Conservation (phyloP, 2,329 filamentous ascomycete species). For the Scytalidium sp. region DNA sequence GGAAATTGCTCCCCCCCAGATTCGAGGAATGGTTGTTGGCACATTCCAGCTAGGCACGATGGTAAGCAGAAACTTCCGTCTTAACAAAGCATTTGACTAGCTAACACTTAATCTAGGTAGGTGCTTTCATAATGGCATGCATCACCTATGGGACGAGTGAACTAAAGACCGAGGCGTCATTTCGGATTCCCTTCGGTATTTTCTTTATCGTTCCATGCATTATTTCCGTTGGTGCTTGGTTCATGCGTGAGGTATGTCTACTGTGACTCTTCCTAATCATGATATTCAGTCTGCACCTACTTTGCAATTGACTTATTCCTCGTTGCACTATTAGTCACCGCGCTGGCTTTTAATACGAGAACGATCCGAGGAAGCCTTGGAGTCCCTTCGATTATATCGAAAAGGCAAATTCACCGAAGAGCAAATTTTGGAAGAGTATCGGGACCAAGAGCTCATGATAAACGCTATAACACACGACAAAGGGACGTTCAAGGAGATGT, state of each 20-base stretch:
- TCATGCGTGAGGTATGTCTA: constrained; percentile 21
- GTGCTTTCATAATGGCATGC: constrained; percentile 18
- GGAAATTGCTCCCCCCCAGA: constrained; percentile 27
- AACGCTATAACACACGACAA: constrained; percentile 7
- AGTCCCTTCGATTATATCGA: constrained; percentile 21
- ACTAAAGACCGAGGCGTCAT: constrained; percentile 15
- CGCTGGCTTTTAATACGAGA: constrained; percentile 27
- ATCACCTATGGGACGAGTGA: constrained; percentile 11
- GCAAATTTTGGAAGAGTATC: constrained; percentile 15
- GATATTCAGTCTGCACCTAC: no score
- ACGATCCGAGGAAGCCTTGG: constrained; percentile 26
- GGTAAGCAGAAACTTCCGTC: no score
- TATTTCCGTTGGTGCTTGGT: constrained; percentile 22
- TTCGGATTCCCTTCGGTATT: constrained; percentile 30
- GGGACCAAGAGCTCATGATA: constrained; percentile 9
- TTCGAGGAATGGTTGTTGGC: constrained; percentile 32
- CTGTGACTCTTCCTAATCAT: not conserved
- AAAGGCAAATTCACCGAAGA: constrained; percentile 15
- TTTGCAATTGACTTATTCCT: no score
- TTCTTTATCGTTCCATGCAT: constrained; percentile 32
- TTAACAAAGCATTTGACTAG: no score
- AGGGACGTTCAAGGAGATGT: constrained; percentile 18
- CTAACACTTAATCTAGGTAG: constrained; percentile 5
- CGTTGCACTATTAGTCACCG: constrained; percentile 13
- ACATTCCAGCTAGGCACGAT: constrained; percentile 31